Base-by-base conservation (phyloP, 306 rosid species). In the peach (Prunus persica) region DNA sequence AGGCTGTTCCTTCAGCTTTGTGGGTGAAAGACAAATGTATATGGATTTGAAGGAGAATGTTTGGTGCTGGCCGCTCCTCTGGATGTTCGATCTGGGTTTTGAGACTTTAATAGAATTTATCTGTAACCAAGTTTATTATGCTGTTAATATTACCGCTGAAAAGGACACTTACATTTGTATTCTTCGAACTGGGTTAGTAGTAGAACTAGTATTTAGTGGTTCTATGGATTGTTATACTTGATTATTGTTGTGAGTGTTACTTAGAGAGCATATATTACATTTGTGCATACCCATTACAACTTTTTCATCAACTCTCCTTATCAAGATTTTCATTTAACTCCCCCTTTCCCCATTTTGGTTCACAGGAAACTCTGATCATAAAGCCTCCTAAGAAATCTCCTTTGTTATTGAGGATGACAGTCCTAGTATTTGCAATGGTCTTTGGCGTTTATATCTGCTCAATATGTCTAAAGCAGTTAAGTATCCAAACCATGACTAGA, bases 351-450 rank as follows among this genome's bases (percentile, higher is more conserved):
- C 52, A 51, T 32, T 46, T 63, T 61, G 73, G 72, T 72, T 84
- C 38, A 58, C 97, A 95, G 97, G 96, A 90, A 76, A 63, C 82
- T 77, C 81, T 90, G 66, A 82, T 83, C 41, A 72, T 91, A 74
- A 92, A 86, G 81, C 85, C 97, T 83, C 86, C 90, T 0, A 95
- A 90, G 93, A 92, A 84, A 79, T 92, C 97, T 57, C 90, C 89
- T 15, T 74, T 89, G 77, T 51, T 92, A 30, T 78, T 85, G 51
- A 90, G 92, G 84, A 87, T 81, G 84, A 80, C 81, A 50, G 88
- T 95, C 28, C 71, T 95, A 43, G 46, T 88, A 67, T 92, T 92
- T 83, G 86, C 96, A 25, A 86, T 86, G 93, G 79, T 84, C 16
- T 89, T 86, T 20, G 82, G 95, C 51, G 56, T 92, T 84, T 89